Evolutionary conservation across 2,329 filamentous ascomycete genomes (phyloP).

Genomic region (Tolypocladium ophioglossoides): DNA sequence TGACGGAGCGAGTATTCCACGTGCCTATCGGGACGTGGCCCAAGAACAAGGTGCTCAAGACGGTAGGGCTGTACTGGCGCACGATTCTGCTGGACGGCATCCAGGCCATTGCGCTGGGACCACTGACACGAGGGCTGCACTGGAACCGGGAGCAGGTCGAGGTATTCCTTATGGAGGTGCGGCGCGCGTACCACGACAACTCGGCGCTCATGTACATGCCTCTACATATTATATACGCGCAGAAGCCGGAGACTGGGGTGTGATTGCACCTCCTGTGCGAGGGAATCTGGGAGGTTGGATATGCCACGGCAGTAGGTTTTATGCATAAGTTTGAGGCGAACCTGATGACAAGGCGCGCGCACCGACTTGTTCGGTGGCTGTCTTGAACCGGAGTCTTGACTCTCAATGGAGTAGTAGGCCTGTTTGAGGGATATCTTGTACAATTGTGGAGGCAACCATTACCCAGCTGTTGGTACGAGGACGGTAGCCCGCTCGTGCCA

Average conservation of each 20-base stretch:
- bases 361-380: background rate
- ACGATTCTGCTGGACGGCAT: conserved; percentile 38
- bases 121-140: conserved; percentile 36
- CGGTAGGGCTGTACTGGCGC: conserved; percentile 40
- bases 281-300: background rate
- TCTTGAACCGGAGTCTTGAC: background rate
- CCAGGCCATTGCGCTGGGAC: conserved; percentile 40
- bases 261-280: background rate
- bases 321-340: background rate
- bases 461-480: too few relatives aligned
- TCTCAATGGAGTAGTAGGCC: too few relatives aligned
- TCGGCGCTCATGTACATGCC: conserved; percentile 42
- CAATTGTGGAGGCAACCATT: background rate
- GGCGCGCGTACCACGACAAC: conserved; percentile 36
- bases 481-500: background rate
- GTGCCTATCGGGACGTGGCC: conserved; percentile 46
- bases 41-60: conserved; percentile 38
- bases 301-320: background rate
- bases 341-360: too few relatives aligned
- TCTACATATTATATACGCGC: conserved; percentile 42
- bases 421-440: background rate
- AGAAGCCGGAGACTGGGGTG: conserved; percentile 28
- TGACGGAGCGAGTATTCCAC: conserved; percentile 37
- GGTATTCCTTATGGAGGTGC: conserved; percentile 34
- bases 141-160: conserved; percentile 39